Percentiles rank a stretch among this genome's conserved stretches.
Evolutionary conservation across 2,329 filamentous ascomycete species (phyloP).

Genomic region (Arthroderma sp.): DNA sequence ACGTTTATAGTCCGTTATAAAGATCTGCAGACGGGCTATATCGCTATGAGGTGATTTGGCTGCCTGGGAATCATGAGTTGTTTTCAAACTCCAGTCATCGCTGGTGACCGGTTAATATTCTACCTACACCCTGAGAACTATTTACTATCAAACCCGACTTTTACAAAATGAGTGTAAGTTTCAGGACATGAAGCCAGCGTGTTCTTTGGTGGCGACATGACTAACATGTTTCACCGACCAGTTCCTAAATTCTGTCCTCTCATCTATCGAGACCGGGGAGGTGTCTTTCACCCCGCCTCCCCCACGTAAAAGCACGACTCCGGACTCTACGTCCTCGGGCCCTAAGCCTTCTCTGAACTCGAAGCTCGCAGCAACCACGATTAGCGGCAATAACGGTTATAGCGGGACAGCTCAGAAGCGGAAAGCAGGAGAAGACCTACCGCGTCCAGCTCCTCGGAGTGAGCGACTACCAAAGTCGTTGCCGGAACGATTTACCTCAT

Average conservation of each 20-base stretch:
- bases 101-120: slow-evolving; percentile 11
- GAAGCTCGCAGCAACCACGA: slow-evolving; percentile 16
- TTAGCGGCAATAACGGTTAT: slow-evolving; percentile 14
- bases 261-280: slow-evolving; percentile 37
- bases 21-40: background rate
- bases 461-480: slow-evolving; percentile 16
- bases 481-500: slow-evolving; percentile 10
- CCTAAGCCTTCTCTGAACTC: background rate
- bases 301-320: slow-evolving; percentile 8
- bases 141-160: background rate
- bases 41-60: slow-evolving; percentile 1
- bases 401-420: slow-evolving; percentile 22
- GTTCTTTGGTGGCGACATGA: background rate
- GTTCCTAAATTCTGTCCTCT: slow-evolving; percentile 42
- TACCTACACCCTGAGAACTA: background rate
- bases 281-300: slow-evolving; percentile 16
- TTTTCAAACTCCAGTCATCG: slow-evolving; percentile 7
- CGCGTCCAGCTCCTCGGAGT: slow-evolving; percentile 18
- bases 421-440: slow-evolving; percentile 33
- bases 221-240: slow-evolving; percentile 14
- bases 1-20: background rate
- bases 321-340: slow-evolving; percentile 5
- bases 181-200: background rate
- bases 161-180: slow-evolving; percentile 12
- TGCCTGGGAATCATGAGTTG: slow-evolving; percentile 13